Base-by-base conservation (phyloP, 2,329 filamentous ascomycete genomes). In the Phaeomoniella chlamydospora region DNA sequence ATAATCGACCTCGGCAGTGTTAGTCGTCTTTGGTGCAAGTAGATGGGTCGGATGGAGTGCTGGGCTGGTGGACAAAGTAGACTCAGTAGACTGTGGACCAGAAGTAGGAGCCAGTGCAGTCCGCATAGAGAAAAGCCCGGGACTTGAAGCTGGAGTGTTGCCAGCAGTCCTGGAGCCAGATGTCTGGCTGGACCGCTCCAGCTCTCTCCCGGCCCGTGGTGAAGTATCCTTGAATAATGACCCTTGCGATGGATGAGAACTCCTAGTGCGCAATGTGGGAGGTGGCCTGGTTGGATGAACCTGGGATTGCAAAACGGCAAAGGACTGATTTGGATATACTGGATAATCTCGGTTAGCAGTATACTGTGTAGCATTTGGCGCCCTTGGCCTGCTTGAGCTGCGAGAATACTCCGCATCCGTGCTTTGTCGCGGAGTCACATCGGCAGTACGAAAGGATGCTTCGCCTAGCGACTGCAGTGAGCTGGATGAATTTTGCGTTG, bases 1-100 rank as follows among this genome's bases (percentile, higher is more conserved):
- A 43, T 87, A 78, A 51, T 96, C 88, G 47, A 94, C 84, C 49
- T 87, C 78, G 36, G 84, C 87, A 43, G 87, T 85, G 59, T 94
- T 83, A 6, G 88, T 94, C 77, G 86, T 81, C 70, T 79, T 70
- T 35, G 85, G 80, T 55, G 70, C 76, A 54, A 81, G 77, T 41
- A 72, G 72, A 54, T 85, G 80, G 38, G 81, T 58, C 19, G 79
- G 77, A 49, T 85, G 80, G 37, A 83, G 57, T 48, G 72, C 77
- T 1, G 78, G 76, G 47, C 72, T 77, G 39, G 64, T 62, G 29
- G 61, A 38, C 49, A 18, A 49, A 43, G 38, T 35, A 18, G 40
- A 43, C 35, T 58, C 55, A 10, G 58, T 55, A 17, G 57, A 58
- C 2, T 43, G 56, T 2, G 52, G 41, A 4, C 54, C 49, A 13